These are phyloP conservation scores for Gaultheria prostrata DNA, from an alignment of 148 eudicot genomes.

Conservation along the genomic window DNA sequence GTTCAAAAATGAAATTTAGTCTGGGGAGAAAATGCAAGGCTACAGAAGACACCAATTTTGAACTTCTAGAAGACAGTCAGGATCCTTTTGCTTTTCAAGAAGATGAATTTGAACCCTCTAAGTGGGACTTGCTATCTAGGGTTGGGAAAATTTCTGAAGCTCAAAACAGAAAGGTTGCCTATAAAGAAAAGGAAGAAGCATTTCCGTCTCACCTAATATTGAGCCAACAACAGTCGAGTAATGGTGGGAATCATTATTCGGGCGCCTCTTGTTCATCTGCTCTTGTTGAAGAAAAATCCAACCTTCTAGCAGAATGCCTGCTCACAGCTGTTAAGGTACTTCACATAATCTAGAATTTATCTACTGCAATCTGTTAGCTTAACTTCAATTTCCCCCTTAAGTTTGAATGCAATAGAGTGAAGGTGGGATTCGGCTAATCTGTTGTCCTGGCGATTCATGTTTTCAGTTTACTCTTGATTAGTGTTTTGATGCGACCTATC, in stretches of 20 bases:
- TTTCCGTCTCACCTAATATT: conserved; percentile 23
- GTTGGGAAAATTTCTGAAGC: conserved; percentile 28
- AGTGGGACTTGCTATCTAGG: conserved; percentile 72
- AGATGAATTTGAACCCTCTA: conserved; percentile 65
- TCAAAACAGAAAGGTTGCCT: conserved; percentile 31
- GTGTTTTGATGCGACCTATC: neutral
- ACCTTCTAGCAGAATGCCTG: conserved; percentile 69
- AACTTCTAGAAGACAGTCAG: conserved; percentile 49
- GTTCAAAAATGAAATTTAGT: conserved; percentile 31
- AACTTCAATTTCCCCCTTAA: neutral
- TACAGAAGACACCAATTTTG: conserved; percentile 31
- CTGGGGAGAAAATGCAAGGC: conserved; percentile 38
- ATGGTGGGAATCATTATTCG: conserved; percentile 36
- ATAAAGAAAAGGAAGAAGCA: conserved; percentile 26
- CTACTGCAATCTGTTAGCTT: neutral
- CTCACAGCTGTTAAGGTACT: conserved; percentile 80
- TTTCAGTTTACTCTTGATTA: neutral
- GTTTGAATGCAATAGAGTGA: conserved; percentile 4
- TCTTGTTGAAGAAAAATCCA: conserved; percentile 47
- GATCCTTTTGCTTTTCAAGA: conserved; percentile 98
- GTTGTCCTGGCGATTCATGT: neutral
- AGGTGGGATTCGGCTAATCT: neutral
- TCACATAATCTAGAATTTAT: conserved; percentile 6
- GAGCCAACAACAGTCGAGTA: conserved; percentile 53
- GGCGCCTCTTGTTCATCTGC: conserved; percentile 59